Percentiles rank a stretch among this genome's conserved stretches.
phyloP scores from a whole-genome alignment of 345 rosid species.

The Eucalyptus urophylla region DNA sequence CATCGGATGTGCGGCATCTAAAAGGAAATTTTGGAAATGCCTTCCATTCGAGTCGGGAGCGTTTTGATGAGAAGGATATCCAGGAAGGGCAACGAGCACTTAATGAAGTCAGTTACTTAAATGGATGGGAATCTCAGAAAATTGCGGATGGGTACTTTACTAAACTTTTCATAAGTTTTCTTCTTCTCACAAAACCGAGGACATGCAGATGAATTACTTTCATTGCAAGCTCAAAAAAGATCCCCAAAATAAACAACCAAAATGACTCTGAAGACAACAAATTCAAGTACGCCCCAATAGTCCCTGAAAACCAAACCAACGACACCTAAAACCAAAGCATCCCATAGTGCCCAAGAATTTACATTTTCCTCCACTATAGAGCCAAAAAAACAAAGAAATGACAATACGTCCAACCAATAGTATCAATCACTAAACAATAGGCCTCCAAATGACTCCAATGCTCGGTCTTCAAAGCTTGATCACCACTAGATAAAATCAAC shows the following conservation, averaged over 20 bases:
- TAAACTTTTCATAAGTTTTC: not conserved
- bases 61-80: fast-evolving
- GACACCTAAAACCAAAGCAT: not conserved
- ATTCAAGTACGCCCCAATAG: not conserved
- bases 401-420: fast-evolving
- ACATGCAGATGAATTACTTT: not conserved
- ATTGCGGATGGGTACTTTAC: fast-evolving
- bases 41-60: not conserved
- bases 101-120: too few relatives aligned
- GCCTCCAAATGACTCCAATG: too few relatives aligned
- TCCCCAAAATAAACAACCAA: fast-evolving
- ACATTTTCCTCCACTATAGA: not conserved
- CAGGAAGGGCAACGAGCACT: too few relatives aligned
- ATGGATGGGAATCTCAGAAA: not conserved
- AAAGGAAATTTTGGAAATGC: not conserved
- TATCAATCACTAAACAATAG: too few relatives aligned
- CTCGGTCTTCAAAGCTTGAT: too few relatives aligned
- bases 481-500: too few relatives aligned
- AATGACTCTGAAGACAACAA: not conserved
- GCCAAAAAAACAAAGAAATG: not conserved
- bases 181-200: fast-evolving
- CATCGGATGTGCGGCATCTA: not conserved
- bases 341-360: not conserved
- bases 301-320: not conserved
- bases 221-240: fast-evolving